A percentile compares a stretch with the other conserved stretches of the same genome.
phyloP scores from a whole-genome alignment of 1,284 basidiomycete species.

The Cutaneotrichosporon curvatum region DNA sequence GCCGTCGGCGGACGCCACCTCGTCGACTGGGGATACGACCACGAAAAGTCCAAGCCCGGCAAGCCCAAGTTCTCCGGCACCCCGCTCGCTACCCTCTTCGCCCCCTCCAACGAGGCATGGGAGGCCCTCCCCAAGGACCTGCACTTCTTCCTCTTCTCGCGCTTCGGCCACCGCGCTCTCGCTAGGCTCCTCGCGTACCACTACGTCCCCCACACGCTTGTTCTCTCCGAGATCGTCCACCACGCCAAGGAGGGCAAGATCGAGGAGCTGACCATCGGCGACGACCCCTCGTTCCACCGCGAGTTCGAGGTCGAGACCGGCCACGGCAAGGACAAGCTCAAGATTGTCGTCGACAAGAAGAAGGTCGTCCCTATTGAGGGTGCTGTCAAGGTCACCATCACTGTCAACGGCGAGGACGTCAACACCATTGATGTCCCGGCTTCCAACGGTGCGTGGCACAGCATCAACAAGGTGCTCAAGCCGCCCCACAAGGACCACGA shows the following conservation, averaged over 20 bases:
- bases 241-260: slow-evolving; percentile 17
- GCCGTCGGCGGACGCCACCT: slow-evolving; percentile 50
- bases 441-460: slow-evolving; percentile 57
- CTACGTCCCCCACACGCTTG: slow-evolving; percentile 54
- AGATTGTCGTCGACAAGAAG: slow-evolving; percentile 53
- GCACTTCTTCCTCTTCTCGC: slow-evolving; percentile 60
- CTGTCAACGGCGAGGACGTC: slow-evolving; percentile 53
- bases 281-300: slow-evolving; percentile 49
- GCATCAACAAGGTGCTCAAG: slow-evolving; percentile 53
- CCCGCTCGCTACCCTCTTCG: slow-evolving; percentile 57
- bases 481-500: slow-evolving; percentile 47
- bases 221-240: slow-evolving; percentile 54
- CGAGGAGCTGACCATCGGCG: slow-evolving; percentile 16
- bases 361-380: slow-evolving; percentile 45
- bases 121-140: slow-evolving; percentile 54
- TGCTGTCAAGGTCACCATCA: slow-evolving; percentile 48
- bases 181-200: slow-evolving; percentile 63
- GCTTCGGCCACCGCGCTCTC: slow-evolving; percentile 55
- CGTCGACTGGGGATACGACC: slow-evolving; percentile 49
- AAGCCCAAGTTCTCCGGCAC: slow-evolving; percentile 50
- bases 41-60: slow-evolving; percentile 42
- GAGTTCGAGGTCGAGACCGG: slow-evolving; percentile 52
- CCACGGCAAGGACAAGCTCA: slow-evolving; percentile 51
- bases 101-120: slow-evolving; percentile 61
- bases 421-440: slow-evolving; percentile 53